phyloP scores from a whole-genome alignment of 345 rosid genomes.

The Aurinia saxatilis region DNA sequence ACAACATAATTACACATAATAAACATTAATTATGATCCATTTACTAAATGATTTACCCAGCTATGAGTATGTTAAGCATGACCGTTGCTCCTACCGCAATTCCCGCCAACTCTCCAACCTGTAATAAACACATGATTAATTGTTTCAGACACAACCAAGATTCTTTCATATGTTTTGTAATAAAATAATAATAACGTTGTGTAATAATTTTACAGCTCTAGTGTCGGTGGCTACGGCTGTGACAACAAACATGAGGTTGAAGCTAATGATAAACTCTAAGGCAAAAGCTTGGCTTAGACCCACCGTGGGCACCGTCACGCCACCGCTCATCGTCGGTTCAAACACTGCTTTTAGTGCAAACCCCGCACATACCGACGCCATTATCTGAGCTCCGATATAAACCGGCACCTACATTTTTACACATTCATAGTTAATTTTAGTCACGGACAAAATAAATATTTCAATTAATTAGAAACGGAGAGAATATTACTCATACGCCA shows the following conservation, averaged over 20 bases:
- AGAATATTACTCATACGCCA: too few species aligned
- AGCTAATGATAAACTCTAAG: conserved; percentile 75
- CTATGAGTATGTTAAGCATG: conserved; percentile 83
- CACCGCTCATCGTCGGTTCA: conserved; percentile 68
- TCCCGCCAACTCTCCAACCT: conserved; percentile 91
- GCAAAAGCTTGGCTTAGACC: conserved; percentile 63
- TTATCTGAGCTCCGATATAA: conserved; percentile 62
- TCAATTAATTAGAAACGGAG: too few species aligned
- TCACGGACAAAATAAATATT: too few species aligned
- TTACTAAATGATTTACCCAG: conserved; percentile 54
- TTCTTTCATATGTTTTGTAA: not conserved
- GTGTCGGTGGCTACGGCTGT: conserved; percentile 96
- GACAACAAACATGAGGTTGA: conserved; percentile 90
- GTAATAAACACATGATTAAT: conserved; percentile 1
- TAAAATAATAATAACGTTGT: not conserved
- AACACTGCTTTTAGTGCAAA: conserved; percentile 61
- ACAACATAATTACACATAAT: not conserved
- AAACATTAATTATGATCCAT: too few species aligned
- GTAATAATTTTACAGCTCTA: conserved; percentile 59
- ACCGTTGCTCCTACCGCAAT: conserved; percentile 93
- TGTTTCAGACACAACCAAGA: conserved; percentile 4
- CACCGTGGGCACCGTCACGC: conserved; percentile 70
- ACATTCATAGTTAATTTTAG: too few species aligned
- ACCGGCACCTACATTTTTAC: conserved; percentile 61
- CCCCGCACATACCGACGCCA: conserved; percentile 68